Evolutionary conservation across 495 filamentous ascomycete genomes (phyloP).

Genomic region (Terfezia boudieri): DNA sequence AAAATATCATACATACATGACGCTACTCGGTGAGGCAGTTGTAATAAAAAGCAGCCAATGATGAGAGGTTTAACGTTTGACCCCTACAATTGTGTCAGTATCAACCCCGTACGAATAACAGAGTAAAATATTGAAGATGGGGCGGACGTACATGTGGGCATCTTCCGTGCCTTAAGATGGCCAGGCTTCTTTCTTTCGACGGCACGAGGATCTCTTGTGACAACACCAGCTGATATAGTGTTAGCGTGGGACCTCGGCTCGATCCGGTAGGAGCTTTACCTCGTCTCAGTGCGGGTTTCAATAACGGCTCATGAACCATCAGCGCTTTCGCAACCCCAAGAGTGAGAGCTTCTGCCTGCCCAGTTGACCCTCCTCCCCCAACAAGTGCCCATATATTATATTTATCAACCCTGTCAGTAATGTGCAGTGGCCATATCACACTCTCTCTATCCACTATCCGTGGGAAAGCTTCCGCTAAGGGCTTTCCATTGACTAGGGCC

Average conservation of each 20-base stretch:
- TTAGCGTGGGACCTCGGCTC: constrained; percentile 9
- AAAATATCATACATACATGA: not conserved
- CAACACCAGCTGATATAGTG: constrained; percentile 47
- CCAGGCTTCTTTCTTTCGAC: constrained; percentile 98
- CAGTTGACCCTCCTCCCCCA: constrained; percentile 68
- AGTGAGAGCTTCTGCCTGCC: constrained; percentile 87
- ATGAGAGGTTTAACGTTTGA: not conserved
- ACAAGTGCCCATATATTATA: constrained; percentile 89
- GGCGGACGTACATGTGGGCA: constrained; percentile 47
- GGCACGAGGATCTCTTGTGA: constrained; percentile 73
- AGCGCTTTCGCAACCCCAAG: constrained; percentile 77
- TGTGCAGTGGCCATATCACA: constrained; percentile 61
- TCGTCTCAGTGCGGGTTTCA: constrained; percentile 72
- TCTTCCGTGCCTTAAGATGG: constrained; percentile 88
- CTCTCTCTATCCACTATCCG: constrained; percentile 88
- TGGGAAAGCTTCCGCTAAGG: constrained; percentile 52
- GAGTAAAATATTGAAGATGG: not conserved
- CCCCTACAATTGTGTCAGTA: not conserved
- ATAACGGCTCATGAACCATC: constrained; percentile 65
- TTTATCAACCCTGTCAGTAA: constrained; percentile 70
- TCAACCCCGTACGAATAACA: not conserved
- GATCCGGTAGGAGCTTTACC: constrained; percentile 36
- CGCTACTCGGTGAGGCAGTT: not conserved
- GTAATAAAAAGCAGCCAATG: not conserved
- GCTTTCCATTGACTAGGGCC: constrained; percentile 72